Percentiles rank a stretch among this genome's conserved stretches.
Conservation (phyloP, 106 monocot species). For the Dactylorhiza incarnata region DNA sequence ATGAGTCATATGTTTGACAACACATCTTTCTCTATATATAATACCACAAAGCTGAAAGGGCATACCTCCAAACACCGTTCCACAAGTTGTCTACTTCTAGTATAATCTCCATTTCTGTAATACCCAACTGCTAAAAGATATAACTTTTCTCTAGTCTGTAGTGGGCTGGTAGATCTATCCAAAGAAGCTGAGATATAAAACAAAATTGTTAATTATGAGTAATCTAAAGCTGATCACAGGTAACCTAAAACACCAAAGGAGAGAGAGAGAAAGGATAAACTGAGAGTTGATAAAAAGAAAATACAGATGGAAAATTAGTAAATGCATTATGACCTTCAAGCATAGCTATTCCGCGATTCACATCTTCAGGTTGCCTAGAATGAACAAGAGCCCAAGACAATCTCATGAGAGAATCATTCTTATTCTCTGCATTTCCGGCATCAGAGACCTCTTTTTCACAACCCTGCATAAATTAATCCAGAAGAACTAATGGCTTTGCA, state of each 20-base stretch:
- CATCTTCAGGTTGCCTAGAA: slow-evolving; percentile 85
- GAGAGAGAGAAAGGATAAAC: neutral
- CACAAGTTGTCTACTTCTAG: slow-evolving; percentile 70
- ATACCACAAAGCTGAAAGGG: neutral
- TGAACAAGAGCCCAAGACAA: slow-evolving; percentile 98
- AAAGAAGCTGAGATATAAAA: slow-evolving; percentile 50
- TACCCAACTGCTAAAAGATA: slow-evolving; percentile 88
- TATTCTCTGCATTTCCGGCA: slow-evolving; percentile 34
- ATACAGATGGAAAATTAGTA: neutral
- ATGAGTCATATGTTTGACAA: too few species aligned
- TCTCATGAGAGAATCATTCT: slow-evolving; percentile 85
- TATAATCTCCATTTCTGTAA: slow-evolving; percentile 80
- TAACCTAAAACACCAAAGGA: neutral
- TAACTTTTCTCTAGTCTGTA: slow-evolving; percentile 75
- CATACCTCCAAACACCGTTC: slow-evolving; percentile 81
- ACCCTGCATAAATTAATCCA: slow-evolving; percentile 32
- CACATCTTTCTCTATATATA: neutral
- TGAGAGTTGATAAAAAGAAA: neutral
- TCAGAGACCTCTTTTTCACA: slow-evolving; percentile 80
- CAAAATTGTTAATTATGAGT: neutral
- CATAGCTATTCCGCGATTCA: slow-evolving; percentile 90
- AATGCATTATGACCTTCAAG: slow-evolving; percentile 57
- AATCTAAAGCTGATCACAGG: neutral
- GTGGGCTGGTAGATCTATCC: slow-evolving; percentile 48
- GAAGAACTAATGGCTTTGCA: neutral